Conservation (phyloP, 2,329 filamentous ascomycete species). For the Pseudogymnoascus sp. region DNA sequence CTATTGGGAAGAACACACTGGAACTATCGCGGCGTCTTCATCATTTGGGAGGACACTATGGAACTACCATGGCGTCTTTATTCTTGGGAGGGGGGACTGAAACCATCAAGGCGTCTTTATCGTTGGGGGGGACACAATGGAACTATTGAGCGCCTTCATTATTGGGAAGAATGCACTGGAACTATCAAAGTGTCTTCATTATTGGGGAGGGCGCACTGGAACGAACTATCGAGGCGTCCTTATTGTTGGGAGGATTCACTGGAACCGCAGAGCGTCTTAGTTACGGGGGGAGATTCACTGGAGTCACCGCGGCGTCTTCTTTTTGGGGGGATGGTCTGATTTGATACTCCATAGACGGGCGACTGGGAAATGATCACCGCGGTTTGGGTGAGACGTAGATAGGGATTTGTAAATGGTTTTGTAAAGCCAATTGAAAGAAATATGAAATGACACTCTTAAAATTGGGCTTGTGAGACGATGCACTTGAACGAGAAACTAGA, state of each 20-base stretch:
- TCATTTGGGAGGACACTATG: not conserved
- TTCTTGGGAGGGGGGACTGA: not conserved
- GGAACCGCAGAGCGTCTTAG: not conserved
- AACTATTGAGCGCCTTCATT: not conserved
- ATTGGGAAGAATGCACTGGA: not conserved
- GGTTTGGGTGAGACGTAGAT: not conserved
- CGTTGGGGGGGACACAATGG: not conserved
- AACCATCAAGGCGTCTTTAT: not conserved
- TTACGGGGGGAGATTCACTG: not conserved
- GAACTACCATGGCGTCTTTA: not conserved
- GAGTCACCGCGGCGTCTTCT: not conserved
- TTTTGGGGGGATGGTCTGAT: not conserved
- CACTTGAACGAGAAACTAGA: not conserved
- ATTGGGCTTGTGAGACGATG: not conserved
- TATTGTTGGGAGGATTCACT: not conserved
- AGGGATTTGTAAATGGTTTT: not conserved
- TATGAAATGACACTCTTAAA: not conserved
- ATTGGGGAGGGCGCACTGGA: not conserved
- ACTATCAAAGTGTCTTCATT: not conserved
- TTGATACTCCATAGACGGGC: not conserved
- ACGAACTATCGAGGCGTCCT: not conserved
- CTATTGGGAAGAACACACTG: not conserved
- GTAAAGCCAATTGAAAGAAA: constrained; percentile 5
- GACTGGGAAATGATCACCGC: not conserved
- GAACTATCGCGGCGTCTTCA: not conserved